Evolutionary conservation across 805 yeast species (phyloP), one percentile per base, ranked within the genome.

Genomic region (Komagataella pseudopastoris): DNA sequence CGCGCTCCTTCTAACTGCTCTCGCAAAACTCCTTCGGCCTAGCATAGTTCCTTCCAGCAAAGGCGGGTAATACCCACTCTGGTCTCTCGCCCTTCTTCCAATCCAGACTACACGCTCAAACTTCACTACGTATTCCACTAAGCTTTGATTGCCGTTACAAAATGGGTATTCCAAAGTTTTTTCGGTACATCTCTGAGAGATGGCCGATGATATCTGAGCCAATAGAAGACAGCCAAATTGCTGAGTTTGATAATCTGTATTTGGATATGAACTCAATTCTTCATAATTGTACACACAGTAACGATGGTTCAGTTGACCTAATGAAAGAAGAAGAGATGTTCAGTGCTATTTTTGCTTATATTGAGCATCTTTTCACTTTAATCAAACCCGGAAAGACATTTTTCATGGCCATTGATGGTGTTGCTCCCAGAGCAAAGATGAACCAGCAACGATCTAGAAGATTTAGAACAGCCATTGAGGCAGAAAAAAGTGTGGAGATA

Each of bases 371-470:
- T 52, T 91, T 93, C 61, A 83, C 83, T 55, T 80, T 88, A 23
- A 89, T 93, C 57, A 81, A 82, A 64, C 99, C 99, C 6, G 75
- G 85, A 59, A 77, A 88, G 63, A 79, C 84, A 12, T 87, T 91
- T 59, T 90, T 85, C 64, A 89, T 91, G 96, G 98, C 99, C 3
- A 87, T 91, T 60, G 99, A 91, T 70, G 99, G 99, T 64, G 98
- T 91, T 50, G 99, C 99, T 0, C 99, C 99, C 46, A 75, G 99
- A 64, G 99, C 99, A 8, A 91, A 91, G 63, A 90, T 91, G 96
- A 91, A 91, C 64, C 98, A 91, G 68, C 99, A 91, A 68, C 80
- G 99, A 69, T 81, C 96, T 0, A 82, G 99, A 74, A 81, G 99
- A 70, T 91, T 91, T 67, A 76, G 96, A 67, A 82, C 96, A 30